These are phyloP conservation scores for Botryotinia narcissicola DNA, from an alignment of 2,329 filamentous ascomycete species.

Conservation along the genomic window DNA sequence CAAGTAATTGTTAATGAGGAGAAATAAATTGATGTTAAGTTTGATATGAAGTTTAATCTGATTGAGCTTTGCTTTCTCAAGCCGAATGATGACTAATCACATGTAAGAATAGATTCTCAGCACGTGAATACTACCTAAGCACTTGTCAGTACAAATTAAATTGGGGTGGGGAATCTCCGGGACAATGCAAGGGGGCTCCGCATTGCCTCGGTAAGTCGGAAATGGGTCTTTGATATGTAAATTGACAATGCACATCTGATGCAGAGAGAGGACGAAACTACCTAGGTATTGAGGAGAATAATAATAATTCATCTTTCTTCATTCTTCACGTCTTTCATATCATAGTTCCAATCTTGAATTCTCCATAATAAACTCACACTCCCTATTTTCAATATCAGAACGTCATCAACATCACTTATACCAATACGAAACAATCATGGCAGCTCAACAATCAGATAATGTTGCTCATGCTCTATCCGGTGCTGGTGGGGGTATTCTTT, in stretches of 20 bases:
- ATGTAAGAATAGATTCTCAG: neutral
- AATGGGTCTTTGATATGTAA: slow-evolving; percentile 1
- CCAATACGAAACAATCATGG: slow-evolving; percentile 23
- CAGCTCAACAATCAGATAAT: slow-evolving; percentile 76
- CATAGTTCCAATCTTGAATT: neutral
- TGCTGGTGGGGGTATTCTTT: slow-evolving; percentile 88
- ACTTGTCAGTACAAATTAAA: neutral
- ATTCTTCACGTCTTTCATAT: slow-evolving; percentile 15
- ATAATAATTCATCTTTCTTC: slow-evolving; percentile 15
- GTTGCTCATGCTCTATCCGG: slow-evolving; percentile 93
- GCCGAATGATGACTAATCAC: neutral
- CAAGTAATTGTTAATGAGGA: neutral
- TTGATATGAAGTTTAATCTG: neutral
- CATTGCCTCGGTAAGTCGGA: slow-evolving; percentile 23
- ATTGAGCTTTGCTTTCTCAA: neutral
- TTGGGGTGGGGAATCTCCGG: neutral
- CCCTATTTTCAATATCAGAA: slow-evolving; percentile 14
- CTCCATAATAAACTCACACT: neutral
- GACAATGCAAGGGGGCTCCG: slow-evolving; percentile 7
- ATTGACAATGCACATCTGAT: slow-evolving; percentile 16
- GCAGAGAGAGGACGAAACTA: neutral
- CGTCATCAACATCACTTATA: slow-evolving; percentile 7
- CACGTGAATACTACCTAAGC: neutral
- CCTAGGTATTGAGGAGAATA: neutral
- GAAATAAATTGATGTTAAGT: slow-evolving; percentile 1